A percentile compares a stretch with the other conserved stretches of the same genome.
These are phyloP conservation scores for Mortierella sp. DNA, from an alignment of 371 early-diverging fungal genomes.

Conservation along the genomic window DNA sequence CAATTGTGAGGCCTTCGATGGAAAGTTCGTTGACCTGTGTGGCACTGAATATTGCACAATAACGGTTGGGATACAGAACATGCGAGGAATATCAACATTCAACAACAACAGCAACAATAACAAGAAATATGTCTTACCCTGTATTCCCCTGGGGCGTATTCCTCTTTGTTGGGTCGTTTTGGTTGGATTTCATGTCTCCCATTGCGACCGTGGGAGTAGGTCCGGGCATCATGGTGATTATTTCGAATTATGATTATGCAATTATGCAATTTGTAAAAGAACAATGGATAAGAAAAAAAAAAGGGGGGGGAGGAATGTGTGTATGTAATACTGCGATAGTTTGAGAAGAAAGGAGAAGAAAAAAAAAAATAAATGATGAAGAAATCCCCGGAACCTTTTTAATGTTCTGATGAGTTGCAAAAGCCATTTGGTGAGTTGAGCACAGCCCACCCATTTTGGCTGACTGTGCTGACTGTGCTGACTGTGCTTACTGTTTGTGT, in stretches of 20 bases:
- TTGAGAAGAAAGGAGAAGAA: not conserved
- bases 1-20: constrained; percentile 18
- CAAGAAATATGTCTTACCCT: not conserved
- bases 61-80: constrained; percentile 1
- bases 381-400: no score
- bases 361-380: not conserved
- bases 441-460: no score
- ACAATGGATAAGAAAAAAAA: no score
- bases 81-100: not conserved
- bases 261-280: no score
- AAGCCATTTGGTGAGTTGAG: no score
- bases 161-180: not conserved
- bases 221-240: not conserved
- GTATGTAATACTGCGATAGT: not conserved
- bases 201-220: not conserved
- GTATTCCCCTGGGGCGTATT: not conserved
- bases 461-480: no score
- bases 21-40: constrained; percentile 14
- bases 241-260: not conserved
- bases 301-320: not conserved
- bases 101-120: not conserved
- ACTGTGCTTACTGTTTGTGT: no score
- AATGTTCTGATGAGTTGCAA: no score
- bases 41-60: not conserved
- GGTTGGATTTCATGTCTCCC: not conserved